phyloP scores from a whole-genome alignment of 1,284 basidiomycete species.

The Ustilago tritici region DNA sequence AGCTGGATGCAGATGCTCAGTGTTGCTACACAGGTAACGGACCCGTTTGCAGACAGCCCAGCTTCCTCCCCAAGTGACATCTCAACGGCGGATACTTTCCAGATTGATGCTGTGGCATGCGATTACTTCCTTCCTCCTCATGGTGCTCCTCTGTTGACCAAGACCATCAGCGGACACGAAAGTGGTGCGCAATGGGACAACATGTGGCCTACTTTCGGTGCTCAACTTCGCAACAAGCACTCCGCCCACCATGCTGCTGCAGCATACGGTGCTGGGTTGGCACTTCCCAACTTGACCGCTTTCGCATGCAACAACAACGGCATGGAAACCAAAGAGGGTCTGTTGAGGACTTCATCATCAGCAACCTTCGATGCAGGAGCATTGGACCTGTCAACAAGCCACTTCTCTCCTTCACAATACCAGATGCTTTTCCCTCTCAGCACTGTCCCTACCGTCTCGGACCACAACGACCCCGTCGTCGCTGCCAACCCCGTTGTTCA shows the following conservation, averaged over 20 bases:
- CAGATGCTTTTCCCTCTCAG: conserved; percentile 25
- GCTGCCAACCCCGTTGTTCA: conserved; percentile 12
- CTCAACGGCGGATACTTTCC: conserved; percentile 32
- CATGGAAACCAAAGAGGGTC: conserved; percentile 19
- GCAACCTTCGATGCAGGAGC: conserved; percentile 41
- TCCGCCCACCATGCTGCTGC: not conserved
- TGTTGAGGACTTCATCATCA: conserved; percentile 15
- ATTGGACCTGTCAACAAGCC: conserved; percentile 35
- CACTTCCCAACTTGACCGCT: conserved; percentile 24
- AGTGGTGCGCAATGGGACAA: conserved; percentile 25
- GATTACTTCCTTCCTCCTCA: conserved; percentile 21
- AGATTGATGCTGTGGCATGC: conserved; percentile 44
- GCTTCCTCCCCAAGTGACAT: conserved; percentile 37
- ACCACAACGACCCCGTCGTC: not conserved
- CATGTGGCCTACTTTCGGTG: conserved; percentile 31
- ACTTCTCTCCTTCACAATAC: conserved; percentile 33
- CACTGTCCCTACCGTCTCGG: not conserved
- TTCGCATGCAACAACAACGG: conserved; percentile 31
- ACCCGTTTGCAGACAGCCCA: conserved; percentile 44
- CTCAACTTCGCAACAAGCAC: conserved; percentile 25
- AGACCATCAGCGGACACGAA: conserved; percentile 7
- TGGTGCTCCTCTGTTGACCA: conserved; percentile 6
- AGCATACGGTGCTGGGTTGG: not conserved
- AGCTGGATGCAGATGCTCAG: conserved; percentile 54
- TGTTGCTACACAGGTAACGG: conserved; percentile 31